Percentiles rank a stretch among this genome's conserved stretches.
These are phyloP conservation scores for Lecanicillium sp. DNA, from an alignment of 2,329 filamentous ascomycete species.

Conservation along the genomic window DNA sequence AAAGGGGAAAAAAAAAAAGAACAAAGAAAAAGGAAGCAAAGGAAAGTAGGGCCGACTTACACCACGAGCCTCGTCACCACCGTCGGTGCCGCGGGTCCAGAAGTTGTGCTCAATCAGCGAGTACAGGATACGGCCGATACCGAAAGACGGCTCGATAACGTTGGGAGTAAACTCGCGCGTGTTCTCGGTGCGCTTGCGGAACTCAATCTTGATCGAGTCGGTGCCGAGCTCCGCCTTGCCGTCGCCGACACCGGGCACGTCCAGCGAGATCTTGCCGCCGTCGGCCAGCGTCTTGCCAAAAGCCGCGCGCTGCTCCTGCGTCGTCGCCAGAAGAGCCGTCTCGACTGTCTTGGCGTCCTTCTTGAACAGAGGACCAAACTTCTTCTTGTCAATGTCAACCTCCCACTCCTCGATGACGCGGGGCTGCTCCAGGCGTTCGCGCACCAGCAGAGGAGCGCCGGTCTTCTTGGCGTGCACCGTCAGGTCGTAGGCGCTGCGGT, in stretches of 20 bases:
- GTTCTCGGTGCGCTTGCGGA: constrained; percentile 75
- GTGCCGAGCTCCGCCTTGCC: constrained; percentile 74
- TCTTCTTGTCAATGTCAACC: constrained; percentile 86
- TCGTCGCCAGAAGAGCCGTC: constrained; percentile 65
- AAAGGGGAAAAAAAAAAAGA: not conserved
- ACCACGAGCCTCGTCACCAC: constrained; percentile 69
- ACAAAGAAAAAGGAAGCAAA: too few species aligned
- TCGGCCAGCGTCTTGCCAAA: constrained; percentile 67
- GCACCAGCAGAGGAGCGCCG: constrained; percentile 76
- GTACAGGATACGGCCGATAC: constrained; percentile 92
- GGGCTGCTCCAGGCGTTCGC: constrained; percentile 73
- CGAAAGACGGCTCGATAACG: constrained; percentile 95
- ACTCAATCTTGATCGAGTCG: constrained; percentile 78
- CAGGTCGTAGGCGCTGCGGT: constrained; percentile 91
- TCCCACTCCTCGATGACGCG: constrained; percentile 80
- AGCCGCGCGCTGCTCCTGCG: constrained; percentile 76
- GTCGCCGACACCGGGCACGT: constrained; percentile 59
- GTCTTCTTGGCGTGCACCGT: constrained; percentile 91
- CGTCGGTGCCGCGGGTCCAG: constrained; percentile 68
- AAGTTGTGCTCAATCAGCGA: constrained; percentile 90
- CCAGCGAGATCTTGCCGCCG: constrained; percentile 68
- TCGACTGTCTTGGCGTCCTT: constrained; percentile 87
- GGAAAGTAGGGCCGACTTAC: too few species aligned
- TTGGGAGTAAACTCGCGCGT: constrained; percentile 89
- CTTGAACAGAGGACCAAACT: constrained; percentile 92